Evolutionary conservation across 257 asterid species (phyloP).

Genomic region (Solanum peruvianum): DNA sequence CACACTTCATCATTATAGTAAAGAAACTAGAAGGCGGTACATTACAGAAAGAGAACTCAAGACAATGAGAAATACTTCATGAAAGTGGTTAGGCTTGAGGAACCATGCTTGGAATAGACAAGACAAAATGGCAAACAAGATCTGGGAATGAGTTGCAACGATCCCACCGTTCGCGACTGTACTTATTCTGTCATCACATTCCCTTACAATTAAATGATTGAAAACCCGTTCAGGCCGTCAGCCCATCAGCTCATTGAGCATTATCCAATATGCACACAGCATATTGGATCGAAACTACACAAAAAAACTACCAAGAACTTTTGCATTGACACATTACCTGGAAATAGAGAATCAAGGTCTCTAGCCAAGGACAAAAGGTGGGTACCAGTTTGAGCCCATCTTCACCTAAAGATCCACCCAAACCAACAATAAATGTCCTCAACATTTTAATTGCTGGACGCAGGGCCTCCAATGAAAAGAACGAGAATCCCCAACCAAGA

Average conservation of each 20-base stretch:
- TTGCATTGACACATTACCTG: constrained; percentile 36
- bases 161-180: not conserved
- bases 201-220: not conserved
- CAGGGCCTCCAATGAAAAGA: constrained; percentile 40
- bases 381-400: constrained; percentile 63
- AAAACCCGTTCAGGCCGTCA: not conserved
- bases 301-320: not conserved
- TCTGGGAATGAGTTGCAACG: not conserved
- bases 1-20: not conserved
- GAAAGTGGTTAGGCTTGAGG: not conserved
- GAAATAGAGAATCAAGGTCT: constrained; percentile 59
- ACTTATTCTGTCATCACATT: not conserved
- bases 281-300: not conserved
- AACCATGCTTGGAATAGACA: not conserved
- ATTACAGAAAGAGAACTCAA: not conserved
- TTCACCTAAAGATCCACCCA: constrained; percentile 75
- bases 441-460: constrained; percentile 52
- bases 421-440: constrained; percentile 48
- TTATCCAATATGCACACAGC: not conserved
- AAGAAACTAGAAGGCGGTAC: not conserved
- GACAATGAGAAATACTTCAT: not conserved
- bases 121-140: not conserved
- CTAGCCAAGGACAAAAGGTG: constrained; percentile 57
- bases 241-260: not conserved
- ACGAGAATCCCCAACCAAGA: constrained; percentile 90